phyloP scores from a whole-genome alignment of 2,329 filamentous ascomycete genomes.

The Botryotinia globosa region DNA sequence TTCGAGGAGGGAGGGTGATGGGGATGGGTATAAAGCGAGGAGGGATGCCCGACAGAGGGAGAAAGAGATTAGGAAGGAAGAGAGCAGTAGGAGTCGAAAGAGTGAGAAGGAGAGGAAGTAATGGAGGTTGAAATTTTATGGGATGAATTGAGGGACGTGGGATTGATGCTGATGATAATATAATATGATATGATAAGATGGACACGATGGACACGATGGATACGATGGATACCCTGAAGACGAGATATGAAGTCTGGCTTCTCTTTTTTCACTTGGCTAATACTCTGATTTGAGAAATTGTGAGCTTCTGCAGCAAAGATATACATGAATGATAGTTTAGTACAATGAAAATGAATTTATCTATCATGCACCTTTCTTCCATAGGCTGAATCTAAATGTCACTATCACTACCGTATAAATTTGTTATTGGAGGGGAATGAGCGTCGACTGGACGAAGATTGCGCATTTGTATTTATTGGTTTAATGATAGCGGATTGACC shows the following conservation, averaged over 20 bases:
- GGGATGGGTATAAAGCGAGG: slow-evolving; percentile 20
- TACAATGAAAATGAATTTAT: neutral
- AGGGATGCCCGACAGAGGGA: slow-evolving; percentile 15
- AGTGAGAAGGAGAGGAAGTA: slow-evolving; percentile 2
- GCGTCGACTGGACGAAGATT: neutral
- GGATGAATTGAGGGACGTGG: neutral
- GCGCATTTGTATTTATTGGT: neutral
- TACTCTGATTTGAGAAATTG: neutral
- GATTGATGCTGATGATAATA: neutral
- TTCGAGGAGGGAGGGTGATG: neutral
- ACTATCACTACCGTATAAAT: no score
- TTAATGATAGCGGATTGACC: no score
- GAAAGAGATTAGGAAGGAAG: slow-evolving; percentile 14
- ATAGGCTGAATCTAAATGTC: no score
- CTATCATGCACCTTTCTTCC: neutral
- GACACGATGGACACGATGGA: no score
- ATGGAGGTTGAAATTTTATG: neutral
- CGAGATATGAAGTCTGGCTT: neutral
- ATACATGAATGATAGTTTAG: neutral
- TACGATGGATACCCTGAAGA: neutral
- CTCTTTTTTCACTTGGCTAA: neutral
- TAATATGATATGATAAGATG: slow-evolving; percentile 4
- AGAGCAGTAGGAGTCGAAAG: slow-evolving; percentile 7
- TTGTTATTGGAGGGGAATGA: neutral
- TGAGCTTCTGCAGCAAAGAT: neutral